Evolutionary conservation across 768 basidiomycete genomes (phyloP).

Genomic region (Butyriboletus loyo): DNA sequence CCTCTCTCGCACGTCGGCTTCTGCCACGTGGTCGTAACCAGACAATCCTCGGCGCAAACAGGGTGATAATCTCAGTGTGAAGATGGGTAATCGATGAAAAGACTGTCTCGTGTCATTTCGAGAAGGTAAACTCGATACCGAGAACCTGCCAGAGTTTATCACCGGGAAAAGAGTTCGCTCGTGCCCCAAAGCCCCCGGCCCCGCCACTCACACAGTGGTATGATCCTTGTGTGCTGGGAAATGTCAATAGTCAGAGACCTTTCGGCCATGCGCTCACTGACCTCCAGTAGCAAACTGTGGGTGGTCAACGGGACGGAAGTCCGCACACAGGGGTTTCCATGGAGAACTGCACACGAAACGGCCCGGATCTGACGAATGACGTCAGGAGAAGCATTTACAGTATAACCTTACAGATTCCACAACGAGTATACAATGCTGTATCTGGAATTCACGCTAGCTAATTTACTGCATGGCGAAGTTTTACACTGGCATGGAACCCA

Average conservation of each 20-base stretch:
- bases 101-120: background rate
- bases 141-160: background rate
- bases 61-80: slow-evolving; percentile 1
- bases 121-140: background rate
- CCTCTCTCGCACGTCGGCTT: background rate
- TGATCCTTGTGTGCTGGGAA: slow-evolving; percentile 13
- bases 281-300: background rate
- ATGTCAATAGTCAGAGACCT: background rate
- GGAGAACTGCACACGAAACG: background rate
- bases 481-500: background rate
- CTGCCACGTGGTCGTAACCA: background rate
- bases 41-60: background rate
- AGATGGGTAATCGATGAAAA: slow-evolving; percentile 3
- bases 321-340: slow-evolving; percentile 10
- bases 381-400: slow-evolving; percentile 1
- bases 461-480: background rate
- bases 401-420: slow-evolving; percentile 2
- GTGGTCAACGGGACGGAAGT: slow-evolving; percentile 1
- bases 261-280: background rate
- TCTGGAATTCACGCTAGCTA: background rate
- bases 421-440: background rate
- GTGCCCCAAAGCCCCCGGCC: background rate
- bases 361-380: background rate
- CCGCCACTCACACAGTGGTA: background rate
- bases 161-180: background rate